Base-by-base conservation (phyloP, 2,329 filamentous ascomycete species). In the Harringtonia aguacate region DNA sequence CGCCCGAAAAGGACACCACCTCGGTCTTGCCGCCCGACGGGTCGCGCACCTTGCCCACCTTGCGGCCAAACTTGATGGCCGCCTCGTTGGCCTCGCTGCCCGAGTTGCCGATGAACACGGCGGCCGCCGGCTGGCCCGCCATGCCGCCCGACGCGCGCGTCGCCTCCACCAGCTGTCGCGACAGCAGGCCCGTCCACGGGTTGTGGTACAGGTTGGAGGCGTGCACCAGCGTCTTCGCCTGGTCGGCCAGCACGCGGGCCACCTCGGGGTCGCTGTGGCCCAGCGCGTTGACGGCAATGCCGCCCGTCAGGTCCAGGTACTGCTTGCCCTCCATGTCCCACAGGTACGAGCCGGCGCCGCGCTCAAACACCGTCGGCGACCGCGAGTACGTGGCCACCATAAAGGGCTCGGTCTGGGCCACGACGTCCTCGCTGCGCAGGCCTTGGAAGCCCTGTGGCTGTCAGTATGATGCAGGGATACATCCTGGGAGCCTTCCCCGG, bases 141-240 rank as follows among this genome's bases (percentile, higher is more conserved):
- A 97, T 95, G 52, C 74, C 84, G 34, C 87, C 87, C 0, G 84
- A 81, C 55, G 82, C 78, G 43, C 75, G 64, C 0, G 92, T 98
- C 63, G 83, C 81, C 55, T 90, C 76, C 29, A 98, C 77, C 21
- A 98, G 74, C 21, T 88, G 70, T 62, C 92, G 81, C 50, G 87
- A 95, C 42, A 98, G 78, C 3, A 83, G 79, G 28, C 90, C 90
- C 2, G 86, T 95, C 86, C 92, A 95, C 2, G 84, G 83, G 65
- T 97, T 98, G 66, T 95, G 85, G 73, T 97, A 98, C 18, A 98
- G 77, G 63, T 98, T 98, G 12, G 88, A 95, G 38, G 86, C 84
- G 64, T 98, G 92, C 45, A 95, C 75, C 40, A 98, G 76, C 8
- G 81, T 88, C 56, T 82, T 71, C 27, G 81, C 73, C 77, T 77